Evolutionary conservation across 495 filamentous ascomycete genomes (phyloP).

Genomic region (Diplogelasinospora grovesii): DNA sequence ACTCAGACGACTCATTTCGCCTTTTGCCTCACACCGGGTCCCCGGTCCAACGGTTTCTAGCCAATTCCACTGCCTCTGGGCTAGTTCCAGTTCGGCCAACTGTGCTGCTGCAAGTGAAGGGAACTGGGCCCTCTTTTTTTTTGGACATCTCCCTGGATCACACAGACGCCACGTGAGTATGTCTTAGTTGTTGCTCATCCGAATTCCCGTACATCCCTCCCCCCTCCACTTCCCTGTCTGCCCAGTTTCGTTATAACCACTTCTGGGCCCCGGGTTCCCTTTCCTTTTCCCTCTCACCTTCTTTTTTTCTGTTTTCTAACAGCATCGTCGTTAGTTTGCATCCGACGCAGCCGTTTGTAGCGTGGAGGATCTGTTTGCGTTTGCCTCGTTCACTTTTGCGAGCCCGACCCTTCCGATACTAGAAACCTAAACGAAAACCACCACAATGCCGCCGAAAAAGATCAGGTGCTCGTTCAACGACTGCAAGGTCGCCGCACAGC

Average conservation of each 20-base stretch:
- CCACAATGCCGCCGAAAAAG: conserved; percentile 67
- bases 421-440: conserved; percentile 12
- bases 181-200: conserved; percentile 9
- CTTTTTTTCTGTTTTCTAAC: conserved; percentile 8
- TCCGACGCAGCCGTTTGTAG: too few relatives aligned
- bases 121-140: too few relatives aligned
- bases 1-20: not conserved
- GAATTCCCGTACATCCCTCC: not conserved
- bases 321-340: too few relatives aligned
- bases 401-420: not conserved
- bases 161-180: conserved; percentile 10
- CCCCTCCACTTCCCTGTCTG: conserved; percentile 12
- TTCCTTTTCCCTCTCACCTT: conserved; percentile 1
- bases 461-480: conserved; percentile 81
- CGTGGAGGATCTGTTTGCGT: too few relatives aligned
- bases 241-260: conserved; percentile 7
- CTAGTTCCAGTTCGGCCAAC: not conserved
- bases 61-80: conserved; percentile 18
- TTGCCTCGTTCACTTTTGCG: not conserved
- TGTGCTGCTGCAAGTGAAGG: too few relatives aligned
- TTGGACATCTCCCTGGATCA: conserved; percentile 6
- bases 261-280: not conserved
- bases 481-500: conserved; percentile 77
- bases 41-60: conserved; percentile 23
- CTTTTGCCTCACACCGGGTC: not conserved